Percentiles rank a stretch among this genome's conserved stretches.
phyloP scores from a whole-genome alignment of 805 yeast genomes.

The Cyberlindnera samutprakarnensis region DNA sequence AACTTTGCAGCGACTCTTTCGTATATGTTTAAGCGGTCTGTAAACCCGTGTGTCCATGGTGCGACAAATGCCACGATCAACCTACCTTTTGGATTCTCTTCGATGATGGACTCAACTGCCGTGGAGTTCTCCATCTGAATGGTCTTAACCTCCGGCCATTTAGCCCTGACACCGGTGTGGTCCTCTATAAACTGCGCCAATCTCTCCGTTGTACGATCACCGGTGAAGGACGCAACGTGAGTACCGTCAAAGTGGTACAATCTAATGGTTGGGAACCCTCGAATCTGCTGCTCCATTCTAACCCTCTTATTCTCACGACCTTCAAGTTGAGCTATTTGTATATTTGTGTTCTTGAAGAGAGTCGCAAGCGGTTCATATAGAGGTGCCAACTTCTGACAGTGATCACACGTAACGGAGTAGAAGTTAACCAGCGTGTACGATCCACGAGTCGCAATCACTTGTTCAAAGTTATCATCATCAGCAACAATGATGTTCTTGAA shows the following conservation, averaged over 20 bases:
- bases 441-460: constrained; percentile 12
- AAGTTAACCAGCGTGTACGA: constrained; percentile 24
- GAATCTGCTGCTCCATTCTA: constrained; percentile 31
- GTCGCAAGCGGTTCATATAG: constrained; percentile 35
- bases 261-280: constrained; percentile 42
- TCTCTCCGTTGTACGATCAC: constrained; percentile 25
- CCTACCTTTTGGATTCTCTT: constrained; percentile 5
- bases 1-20: constrained; percentile 22
- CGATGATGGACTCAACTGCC: constrained; percentile 6
- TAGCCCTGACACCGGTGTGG: constrained; percentile 27
- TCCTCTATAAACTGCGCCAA: constrained; percentile 26
- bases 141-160: constrained; percentile 22
- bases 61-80: constrained; percentile 26
- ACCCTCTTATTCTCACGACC: constrained; percentile 28
- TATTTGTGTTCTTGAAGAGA: constrained; percentile 31
- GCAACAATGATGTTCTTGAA: constrained; percentile 19
- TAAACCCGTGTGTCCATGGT: constrained; percentile 30
- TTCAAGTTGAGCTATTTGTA: constrained; percentile 30
- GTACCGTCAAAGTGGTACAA: constrained; percentile 36
- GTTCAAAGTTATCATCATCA: constrained; percentile 16
- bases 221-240: constrained; percentile 28
- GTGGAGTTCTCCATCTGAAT: constrained; percentile 8
- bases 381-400: constrained; percentile 41
- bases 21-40: constrained; percentile 25
- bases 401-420: constrained; percentile 37